Evolutionary conservation across 2,329 filamentous ascomycete genomes (phyloP).

Genomic region (Diaporthe ampelina): DNA sequence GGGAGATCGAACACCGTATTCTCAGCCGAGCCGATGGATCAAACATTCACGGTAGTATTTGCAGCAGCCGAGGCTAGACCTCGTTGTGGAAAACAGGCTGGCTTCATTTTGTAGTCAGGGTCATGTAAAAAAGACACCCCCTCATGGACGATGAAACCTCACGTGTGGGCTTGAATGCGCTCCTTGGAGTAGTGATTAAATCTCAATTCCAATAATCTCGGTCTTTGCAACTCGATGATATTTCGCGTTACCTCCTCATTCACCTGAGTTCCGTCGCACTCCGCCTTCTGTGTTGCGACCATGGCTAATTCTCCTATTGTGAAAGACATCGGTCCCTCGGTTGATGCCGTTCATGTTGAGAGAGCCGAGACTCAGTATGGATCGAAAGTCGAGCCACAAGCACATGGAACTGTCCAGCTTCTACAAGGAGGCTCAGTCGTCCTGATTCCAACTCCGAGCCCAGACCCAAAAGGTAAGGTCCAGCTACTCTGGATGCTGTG

Average conservation of each 20-base stretch:
- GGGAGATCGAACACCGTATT: not conserved
- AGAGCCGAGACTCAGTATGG: not conserved
- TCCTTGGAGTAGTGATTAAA: not conserved
- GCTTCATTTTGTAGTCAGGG: not conserved
- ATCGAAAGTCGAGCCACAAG: not conserved
- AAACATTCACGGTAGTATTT: not conserved
- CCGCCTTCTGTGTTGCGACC: not conserved
- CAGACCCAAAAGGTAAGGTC: not conserved
- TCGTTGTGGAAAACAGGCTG: not conserved
- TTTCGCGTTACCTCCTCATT: not conserved
- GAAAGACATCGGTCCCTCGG: not conserved
- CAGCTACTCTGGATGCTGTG: no score
- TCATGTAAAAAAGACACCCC: not conserved
- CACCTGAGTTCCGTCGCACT: not conserved
- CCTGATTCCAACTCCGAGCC: slow-evolving; percentile 2
- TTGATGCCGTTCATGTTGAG: not conserved
- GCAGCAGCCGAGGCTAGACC: no score
- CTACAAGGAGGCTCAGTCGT: not conserved
- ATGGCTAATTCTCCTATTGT: not conserved
- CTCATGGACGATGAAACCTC: no score
- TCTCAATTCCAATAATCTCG: not conserved
- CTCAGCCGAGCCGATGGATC: not conserved
- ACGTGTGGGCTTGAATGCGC: not conserved
- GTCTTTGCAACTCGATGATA: not conserved
- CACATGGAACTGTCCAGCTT: slow-evolving; percentile 6